These are phyloP conservation scores for Nelumbo lutea DNA, from an alignment of 164 flowering plant genomes.

Conservation along the genomic window DNA sequence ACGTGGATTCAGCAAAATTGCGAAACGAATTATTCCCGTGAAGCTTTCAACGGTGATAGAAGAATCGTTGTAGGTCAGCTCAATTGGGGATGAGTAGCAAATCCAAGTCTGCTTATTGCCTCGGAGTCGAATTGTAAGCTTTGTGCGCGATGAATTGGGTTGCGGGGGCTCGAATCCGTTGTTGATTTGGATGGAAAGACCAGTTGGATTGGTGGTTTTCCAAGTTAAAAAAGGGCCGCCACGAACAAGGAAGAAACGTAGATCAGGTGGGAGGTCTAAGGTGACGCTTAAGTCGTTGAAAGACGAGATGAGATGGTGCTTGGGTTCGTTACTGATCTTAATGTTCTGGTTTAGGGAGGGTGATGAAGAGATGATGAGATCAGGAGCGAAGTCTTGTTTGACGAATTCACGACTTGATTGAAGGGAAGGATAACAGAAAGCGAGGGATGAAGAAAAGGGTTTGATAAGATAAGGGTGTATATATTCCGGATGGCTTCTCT, in stretches of 20 bases:
- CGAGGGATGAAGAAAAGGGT: constrained; percentile 52
- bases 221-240: constrained; percentile 82
- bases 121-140: constrained; percentile 44
- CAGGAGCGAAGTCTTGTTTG: constrained; percentile 56
- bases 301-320: constrained; percentile 42
- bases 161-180: constrained; percentile 45
- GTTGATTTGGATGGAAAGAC: constrained; percentile 48
- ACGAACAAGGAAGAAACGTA: constrained; percentile 68
- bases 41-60: constrained; percentile 38
- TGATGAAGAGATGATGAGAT: constrained; percentile 54
- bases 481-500: constrained; percentile 57
- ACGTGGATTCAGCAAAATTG: constrained; percentile 38
- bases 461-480: constrained; percentile 86
- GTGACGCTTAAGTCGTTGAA: constrained; percentile 76
- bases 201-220: constrained; percentile 19
- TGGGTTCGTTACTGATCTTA: background rate
- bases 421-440: constrained; percentile 71
- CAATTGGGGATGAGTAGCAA: constrained; percentile 58
- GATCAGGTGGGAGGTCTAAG: constrained; percentile 47
- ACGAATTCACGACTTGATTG: constrained; percentile 40
- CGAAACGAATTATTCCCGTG: constrained; percentile 66
- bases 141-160: constrained; percentile 40
- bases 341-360: background rate
- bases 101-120: constrained; percentile 87
- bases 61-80: constrained; percentile 32